phyloP scores from a whole-genome alignment of 257 asterid genomes.

The Gentiana dahurica region DNA sequence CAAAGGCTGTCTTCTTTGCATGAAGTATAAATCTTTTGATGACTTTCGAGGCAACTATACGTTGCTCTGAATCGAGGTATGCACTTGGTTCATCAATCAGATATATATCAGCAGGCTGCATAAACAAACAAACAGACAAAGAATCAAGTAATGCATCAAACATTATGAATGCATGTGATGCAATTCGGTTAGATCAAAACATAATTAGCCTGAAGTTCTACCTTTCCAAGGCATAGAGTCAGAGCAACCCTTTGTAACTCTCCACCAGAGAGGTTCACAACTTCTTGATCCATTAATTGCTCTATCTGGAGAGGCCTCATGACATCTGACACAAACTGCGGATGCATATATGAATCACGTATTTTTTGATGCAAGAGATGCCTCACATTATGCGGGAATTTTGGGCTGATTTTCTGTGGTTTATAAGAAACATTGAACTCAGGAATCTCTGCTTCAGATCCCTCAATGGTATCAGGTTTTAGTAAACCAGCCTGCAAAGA shows the following conservation, averaged over 20 bases:
- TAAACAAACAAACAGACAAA: constrained; percentile 1
- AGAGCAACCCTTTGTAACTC: constrained; percentile 97
- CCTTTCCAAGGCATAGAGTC: constrained; percentile 96
- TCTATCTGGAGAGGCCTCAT: constrained; percentile 98
- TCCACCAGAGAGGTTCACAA: constrained; percentile 98
- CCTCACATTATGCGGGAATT: constrained; percentile 58
- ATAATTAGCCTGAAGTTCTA: constrained; percentile 9
- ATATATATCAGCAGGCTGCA: constrained; percentile 98
- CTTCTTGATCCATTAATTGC: constrained; percentile 97
- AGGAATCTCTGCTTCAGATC: constrained; percentile 71
- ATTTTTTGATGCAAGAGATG: constrained; percentile 68
- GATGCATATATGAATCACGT: constrained; percentile 83
- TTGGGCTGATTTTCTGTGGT: constrained; percentile 96
- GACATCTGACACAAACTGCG: constrained; percentile 92
- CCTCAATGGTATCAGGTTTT: constrained; percentile 73
- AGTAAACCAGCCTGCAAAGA: constrained; percentile 76
- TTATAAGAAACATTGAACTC: constrained; percentile 95
- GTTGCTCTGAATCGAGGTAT: constrained; percentile 98
- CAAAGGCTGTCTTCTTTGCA: constrained; percentile 90
- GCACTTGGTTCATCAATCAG: constrained; percentile 97
- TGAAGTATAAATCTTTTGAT: constrained; percentile 96
- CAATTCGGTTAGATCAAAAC: neutral
- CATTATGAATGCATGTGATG: neutral
- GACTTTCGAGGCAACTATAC: constrained; percentile 96
- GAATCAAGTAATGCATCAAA: neutral